phyloP scores from a whole-genome alignment of 352 stramenopile genomes.

The Saprolegnia parasitica region DNA sequence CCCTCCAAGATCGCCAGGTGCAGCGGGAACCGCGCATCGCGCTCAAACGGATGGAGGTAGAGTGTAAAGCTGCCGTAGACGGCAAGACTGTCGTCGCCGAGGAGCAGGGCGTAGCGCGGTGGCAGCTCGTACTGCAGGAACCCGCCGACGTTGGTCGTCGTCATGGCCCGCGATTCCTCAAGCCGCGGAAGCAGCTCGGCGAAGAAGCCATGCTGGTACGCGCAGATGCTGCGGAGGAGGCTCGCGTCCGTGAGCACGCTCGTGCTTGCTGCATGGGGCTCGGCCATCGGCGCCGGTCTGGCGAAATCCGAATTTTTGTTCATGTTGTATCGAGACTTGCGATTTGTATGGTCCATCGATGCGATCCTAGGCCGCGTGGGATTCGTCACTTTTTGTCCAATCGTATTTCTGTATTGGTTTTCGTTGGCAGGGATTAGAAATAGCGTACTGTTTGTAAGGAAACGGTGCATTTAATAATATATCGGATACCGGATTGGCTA shows the following conservation, averaged over 20 bases:
- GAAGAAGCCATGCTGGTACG: constrained; percentile 19
- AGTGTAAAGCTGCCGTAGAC: constrained; percentile 16
- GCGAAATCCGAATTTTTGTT: neutral
- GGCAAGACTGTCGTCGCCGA: neutral
- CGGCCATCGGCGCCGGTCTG: neutral
- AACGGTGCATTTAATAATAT: no score
- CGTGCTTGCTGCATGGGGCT: neutral
- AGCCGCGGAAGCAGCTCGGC: constrained; percentile 6
- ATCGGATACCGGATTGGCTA: no score
- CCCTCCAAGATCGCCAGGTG: constrained; percentile 21
- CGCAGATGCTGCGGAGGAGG: neutral
- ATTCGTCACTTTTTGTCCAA: no score
- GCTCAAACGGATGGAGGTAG: constrained; percentile 14
- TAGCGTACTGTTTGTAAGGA: no score
- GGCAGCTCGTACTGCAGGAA: constrained; percentile 19
- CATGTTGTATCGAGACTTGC: neutral
- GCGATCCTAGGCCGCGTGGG: no score
- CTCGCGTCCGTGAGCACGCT: neutral
- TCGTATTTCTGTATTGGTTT: no score
- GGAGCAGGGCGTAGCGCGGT: neutral
- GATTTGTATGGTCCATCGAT: no score
- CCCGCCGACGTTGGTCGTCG: neutral
- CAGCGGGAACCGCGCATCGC: constrained; percentile 18
- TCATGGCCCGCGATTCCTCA: constrained; percentile 3
- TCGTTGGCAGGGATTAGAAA: no score